Evolutionary conservation across 148 eudicot genomes (phyloP), one percentile per base, ranked within the genome.

Genomic region (Fagopyrum tataricum): DNA sequence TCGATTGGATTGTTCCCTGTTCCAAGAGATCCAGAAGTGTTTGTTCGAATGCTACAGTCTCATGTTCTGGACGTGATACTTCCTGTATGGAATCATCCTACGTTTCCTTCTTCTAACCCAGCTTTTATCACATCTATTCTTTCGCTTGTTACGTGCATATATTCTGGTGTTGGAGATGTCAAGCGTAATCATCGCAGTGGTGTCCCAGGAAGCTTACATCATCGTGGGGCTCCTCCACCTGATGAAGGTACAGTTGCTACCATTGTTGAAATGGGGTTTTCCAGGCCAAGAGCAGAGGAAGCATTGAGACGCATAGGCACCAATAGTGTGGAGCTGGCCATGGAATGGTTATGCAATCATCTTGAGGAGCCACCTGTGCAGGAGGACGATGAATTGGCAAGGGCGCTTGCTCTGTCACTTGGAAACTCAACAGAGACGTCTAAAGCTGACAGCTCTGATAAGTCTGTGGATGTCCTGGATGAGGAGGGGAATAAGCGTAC

Each of bases 1-100:
- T 94, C 98, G 51, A 91, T 94, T 79, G 98, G 98, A 64, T 78
- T 94, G 82, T 94, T 94, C 81, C 98, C 98, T 77, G 93, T 94
- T 79, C 98, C 98, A 10, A 88, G 88, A 64, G 98, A 94, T 47
- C 93, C 96, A 42, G 97, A 94, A 79, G 93, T 82, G 53, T 94
- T 94, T 84, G 90, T 91, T 48, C 90, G 98, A 12, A 88, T 91
- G 93, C 87, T 94, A 66, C 98, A 94, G 80, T 82, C 90, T 64
- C 98, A 94, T 78, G 97, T 91, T 78, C 84, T 94, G 73, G 98
- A 94, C 81, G 97, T 94, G 82, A 81, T 91, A 80, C 90, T 91
- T 87, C 97, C 98, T 40, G 79, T 91, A 23, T 94, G 98, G 98
- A 94, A 91, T 71, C 93, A 94, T 75, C 86, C 90, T 8, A 87